phyloP scores from a whole-genome alignment of 2,329 filamentous ascomycete genomes.

The Apiospora phragmitis region DNA sequence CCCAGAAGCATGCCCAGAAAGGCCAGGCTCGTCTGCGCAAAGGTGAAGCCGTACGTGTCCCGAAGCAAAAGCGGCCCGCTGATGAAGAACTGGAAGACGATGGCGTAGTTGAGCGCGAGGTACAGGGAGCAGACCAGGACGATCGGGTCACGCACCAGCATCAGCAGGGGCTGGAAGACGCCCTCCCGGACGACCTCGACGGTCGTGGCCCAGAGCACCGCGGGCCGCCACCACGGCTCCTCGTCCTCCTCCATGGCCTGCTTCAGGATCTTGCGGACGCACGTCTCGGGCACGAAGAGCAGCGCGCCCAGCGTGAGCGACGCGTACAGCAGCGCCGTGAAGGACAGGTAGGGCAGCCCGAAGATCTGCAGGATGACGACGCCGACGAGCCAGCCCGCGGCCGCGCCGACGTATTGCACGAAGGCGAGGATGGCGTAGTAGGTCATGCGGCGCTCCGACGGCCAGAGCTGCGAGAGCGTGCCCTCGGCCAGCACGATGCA shows the following conservation, averaged over 20 bases:
- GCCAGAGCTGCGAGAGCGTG: slow-evolving; percentile 34
- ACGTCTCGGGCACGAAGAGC: slow-evolving; percentile 16
- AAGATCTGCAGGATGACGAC: slow-evolving; percentile 1
- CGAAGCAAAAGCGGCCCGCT: slow-evolving; percentile 12
- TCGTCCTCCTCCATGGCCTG: slow-evolving; percentile 16
- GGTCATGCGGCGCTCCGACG: slow-evolving; percentile 30
- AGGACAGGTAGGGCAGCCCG: slow-evolving; percentile 10
- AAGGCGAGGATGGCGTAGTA: slow-evolving; percentile 34
- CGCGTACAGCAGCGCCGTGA: slow-evolving; percentile 12
- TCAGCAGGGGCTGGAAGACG: slow-evolving; percentile 20
- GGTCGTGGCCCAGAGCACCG: background rate
- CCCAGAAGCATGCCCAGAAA: background rate
- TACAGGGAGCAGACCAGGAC: slow-evolving; percentile 28
- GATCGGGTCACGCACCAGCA: slow-evolving; percentile 35
- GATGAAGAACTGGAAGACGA: slow-evolving; percentile 20
- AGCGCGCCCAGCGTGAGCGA: background rate
- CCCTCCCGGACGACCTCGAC: background rate
- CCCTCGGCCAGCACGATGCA: slow-evolving; percentile 30
- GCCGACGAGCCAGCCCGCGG: slow-evolving; percentile 16
- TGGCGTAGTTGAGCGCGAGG: slow-evolving; percentile 29
- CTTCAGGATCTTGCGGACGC: slow-evolving; percentile 12
- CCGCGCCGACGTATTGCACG: slow-evolving; percentile 32
- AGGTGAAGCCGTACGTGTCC: slow-evolving; percentile 9
- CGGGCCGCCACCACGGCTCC: background rate
- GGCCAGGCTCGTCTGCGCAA: slow-evolving; percentile 10